A percentile compares a stretch with the other conserved stretches of the same genome.
phyloP scores from a whole-genome alignment of 2,329 filamentous ascomycete genomes.

The Rhinocladiella similis region DNA sequence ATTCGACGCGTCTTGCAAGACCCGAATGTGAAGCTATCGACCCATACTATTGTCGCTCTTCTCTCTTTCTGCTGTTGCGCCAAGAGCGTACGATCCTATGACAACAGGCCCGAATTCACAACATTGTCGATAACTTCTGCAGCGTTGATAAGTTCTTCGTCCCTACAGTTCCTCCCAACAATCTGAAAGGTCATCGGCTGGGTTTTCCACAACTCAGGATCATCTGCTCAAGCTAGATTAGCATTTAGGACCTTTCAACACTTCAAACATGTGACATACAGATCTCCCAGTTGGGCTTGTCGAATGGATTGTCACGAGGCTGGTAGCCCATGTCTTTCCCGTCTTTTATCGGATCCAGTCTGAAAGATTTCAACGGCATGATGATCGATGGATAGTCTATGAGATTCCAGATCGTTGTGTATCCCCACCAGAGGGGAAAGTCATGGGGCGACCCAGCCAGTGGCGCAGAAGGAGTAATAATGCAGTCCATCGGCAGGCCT shows the following conservation, averaged over 20 bases:
- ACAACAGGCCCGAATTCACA: neutral
- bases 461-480: constrained; percentile 9
- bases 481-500: constrained; percentile 23
- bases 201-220: constrained; percentile 48
- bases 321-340: constrained; percentile 19
- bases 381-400: constrained; percentile 65
- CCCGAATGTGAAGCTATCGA: no score
- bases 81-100: neutral
- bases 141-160: constrained; percentile 48
- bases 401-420: constrained; percentile 67
- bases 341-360: constrained; percentile 45
- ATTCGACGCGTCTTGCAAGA: no score
- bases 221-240: constrained; percentile 27
- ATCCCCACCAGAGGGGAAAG: constrained; percentile 61
- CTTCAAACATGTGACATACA: constrained; percentile 32
- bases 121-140: constrained; percentile 7
- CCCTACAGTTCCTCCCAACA: constrained; percentile 53
- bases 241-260: neutral
- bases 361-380: constrained; percentile 49
- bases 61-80: no score
- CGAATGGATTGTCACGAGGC: constrained; percentile 32
- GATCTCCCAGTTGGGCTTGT: constrained; percentile 46
- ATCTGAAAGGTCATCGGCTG: constrained; percentile 56
- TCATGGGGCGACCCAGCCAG: constrained; percentile 47
- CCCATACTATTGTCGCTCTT: no score